These are phyloP conservation scores for Mimosa bimucronata DNA, from an alignment of 306 rosid genomes.

Conservation along the genomic window DNA sequence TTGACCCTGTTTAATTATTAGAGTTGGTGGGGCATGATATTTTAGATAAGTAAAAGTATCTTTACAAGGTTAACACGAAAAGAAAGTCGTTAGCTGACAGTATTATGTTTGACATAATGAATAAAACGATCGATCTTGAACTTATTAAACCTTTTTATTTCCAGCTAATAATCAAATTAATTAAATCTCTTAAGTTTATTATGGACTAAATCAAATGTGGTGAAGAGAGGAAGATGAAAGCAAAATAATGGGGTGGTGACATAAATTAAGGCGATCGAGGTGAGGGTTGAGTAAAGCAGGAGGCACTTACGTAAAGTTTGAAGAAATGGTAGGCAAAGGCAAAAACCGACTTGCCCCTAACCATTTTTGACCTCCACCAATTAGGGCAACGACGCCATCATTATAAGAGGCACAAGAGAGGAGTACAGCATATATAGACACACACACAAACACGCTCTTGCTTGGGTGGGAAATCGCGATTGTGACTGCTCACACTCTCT, in stretches of 20 bases:
- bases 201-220: background rate
- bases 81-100: background rate
- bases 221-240: background rate
- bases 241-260: constrained; percentile 26
- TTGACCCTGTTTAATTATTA: constrained; percentile 2
- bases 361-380: constrained; percentile 53
- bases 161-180: background rate
- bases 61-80: background rate
- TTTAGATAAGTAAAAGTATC: background rate
- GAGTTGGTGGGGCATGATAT: background rate
- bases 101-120: background rate
- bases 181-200: background rate
- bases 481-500: constrained; percentile 23
- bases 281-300: constrained; percentile 40
- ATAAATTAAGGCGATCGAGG: constrained; percentile 12
- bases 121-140: background rate
- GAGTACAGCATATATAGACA: background rate
- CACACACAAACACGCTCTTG: background rate
- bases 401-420: constrained; percentile 30
- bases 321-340: constrained; percentile 28
- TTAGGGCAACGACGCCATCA: constrained; percentile 53
- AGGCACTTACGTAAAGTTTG: constrained; percentile 18
- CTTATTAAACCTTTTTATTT: background rate
- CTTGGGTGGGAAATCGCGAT: constrained; percentile 33
- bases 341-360: constrained; percentile 45